These are phyloP conservation scores for Ochetophila trinervis DNA, from an alignment of 306 rosid genomes.

Conservation along the genomic window DNA sequence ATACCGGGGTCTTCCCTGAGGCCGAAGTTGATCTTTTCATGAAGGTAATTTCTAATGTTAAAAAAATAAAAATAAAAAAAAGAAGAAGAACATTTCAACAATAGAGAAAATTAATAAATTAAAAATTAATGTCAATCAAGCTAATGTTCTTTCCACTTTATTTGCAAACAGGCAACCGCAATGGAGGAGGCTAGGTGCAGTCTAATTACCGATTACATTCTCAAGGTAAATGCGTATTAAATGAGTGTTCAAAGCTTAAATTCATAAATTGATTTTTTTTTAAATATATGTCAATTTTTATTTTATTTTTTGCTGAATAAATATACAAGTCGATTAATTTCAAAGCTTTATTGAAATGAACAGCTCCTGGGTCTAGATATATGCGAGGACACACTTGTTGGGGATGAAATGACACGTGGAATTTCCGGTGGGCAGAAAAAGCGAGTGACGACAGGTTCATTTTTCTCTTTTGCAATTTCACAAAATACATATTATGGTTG, in stretches of 20 bases:
- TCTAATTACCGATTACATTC: slow-evolving; percentile 37
- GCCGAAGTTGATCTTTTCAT: not conserved
- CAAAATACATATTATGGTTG: no score
- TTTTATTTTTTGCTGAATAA: no score
- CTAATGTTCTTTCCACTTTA: not conserved
- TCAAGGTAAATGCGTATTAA: slow-evolving; percentile 22
- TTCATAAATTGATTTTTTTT: no score
- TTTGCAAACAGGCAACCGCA: slow-evolving; percentile 25
- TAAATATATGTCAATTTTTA: no score
- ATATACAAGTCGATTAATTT: not conserved
- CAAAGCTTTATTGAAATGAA: not conserved
- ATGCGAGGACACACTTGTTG: slow-evolving; percentile 41
- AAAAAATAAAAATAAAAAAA: not conserved
- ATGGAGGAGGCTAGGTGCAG: slow-evolving; percentile 26
- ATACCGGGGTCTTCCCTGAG: not conserved
- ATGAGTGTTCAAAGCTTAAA: not conserved
- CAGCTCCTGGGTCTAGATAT: slow-evolving; percentile 41
- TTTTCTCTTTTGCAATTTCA: no score
- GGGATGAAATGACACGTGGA: slow-evolving; percentile 39
- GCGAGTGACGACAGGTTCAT: slow-evolving; percentile 40
- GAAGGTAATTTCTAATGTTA: not conserved
- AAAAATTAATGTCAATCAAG: not conserved
- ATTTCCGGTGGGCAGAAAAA: slow-evolving; percentile 51
- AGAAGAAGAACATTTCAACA: no score
- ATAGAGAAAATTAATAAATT: not conserved